These are phyloP conservation scores for Phialophora verrucosa DNA, from an alignment of 2,329 filamentous ascomycete genomes.

Conservation along the genomic window DNA sequence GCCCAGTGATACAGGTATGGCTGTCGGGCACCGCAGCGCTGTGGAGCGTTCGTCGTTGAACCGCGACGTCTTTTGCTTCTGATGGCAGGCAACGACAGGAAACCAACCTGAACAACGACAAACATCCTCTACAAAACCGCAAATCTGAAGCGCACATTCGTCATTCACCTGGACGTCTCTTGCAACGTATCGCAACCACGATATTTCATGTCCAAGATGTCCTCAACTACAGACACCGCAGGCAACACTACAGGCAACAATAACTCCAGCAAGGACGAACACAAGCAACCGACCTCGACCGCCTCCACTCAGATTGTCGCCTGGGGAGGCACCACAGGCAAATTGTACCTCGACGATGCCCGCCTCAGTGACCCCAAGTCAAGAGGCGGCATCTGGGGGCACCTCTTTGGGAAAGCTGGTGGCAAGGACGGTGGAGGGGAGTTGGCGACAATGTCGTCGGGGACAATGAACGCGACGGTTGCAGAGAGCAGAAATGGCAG, in stretches of 20 bases:
- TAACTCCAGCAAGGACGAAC: neutral
- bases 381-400: neutral
- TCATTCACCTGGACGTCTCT: neutral
- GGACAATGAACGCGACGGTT: too few species aligned
- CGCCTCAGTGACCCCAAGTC: conserved; percentile 12
- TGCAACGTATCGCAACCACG: neutral
- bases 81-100: neutral
- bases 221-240: neutral
- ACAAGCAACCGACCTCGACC: neutral
- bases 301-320: conserved; percentile 9
- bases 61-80: neutral
- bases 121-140: neutral
- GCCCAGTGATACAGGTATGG: neutral
- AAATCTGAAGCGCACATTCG: neutral
- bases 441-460: neutral
- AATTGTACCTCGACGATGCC: conserved; percentile 20
- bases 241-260: neutral
- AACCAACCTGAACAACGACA: neutral
- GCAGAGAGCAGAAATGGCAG: too few species aligned
- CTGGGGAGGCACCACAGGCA: conserved; percentile 26
- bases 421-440: neutral
- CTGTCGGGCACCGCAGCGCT: neutral
- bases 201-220: neutral
- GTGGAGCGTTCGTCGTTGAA: neutral
- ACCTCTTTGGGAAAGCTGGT: neutral